These are phyloP conservation scores for Wolfiporia cocos DNA, from an alignment of 1,284 basidiomycete species.

Conservation along the genomic window DNA sequence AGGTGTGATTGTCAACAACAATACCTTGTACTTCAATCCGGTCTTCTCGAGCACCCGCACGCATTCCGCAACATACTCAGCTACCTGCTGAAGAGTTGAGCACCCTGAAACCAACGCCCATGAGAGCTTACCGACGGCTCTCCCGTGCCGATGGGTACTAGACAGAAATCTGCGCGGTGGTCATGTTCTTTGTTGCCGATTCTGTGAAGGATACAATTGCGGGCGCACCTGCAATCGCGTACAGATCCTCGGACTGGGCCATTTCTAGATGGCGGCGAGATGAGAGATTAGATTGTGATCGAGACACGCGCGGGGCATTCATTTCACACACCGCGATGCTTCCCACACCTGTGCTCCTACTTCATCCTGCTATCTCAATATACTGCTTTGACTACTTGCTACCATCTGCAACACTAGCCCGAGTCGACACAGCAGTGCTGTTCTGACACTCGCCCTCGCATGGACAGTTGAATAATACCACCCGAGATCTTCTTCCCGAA, in stretches of 20 bases:
- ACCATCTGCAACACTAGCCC: too few relatives aligned
- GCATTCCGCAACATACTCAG: slow-evolving; percentile 72
- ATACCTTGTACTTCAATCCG: slow-evolving; percentile 67
- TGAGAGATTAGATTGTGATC: not conserved
- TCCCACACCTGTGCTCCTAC: not conserved
- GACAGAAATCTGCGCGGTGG: slow-evolving; percentile 84
- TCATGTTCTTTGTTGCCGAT: slow-evolving; percentile 1
- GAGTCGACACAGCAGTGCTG: too few relatives aligned
- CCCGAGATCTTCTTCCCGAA: not conserved
- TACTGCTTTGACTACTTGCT: too few relatives aligned
- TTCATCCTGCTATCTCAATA: too few relatives aligned
- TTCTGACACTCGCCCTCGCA: too few relatives aligned
- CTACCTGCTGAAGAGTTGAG: slow-evolving; percentile 48
- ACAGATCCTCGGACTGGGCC: slow-evolving; percentile 34
- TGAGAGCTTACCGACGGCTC: slow-evolving; percentile 53
- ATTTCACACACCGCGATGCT: not conserved
- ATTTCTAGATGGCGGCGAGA: not conserved
- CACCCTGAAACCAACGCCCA: slow-evolving; percentile 1
- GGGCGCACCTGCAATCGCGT: slow-evolving; percentile 54
- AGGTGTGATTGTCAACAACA: not conserved
- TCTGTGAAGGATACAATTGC: not conserved
- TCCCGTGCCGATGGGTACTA: slow-evolving; percentile 74
- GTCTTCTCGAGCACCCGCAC: slow-evolving; percentile 70
- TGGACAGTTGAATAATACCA: too few relatives aligned
- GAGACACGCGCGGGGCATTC: not conserved